Conservation (phyloP, 75 land plant genomes). For the Larix kaempferi region DNA sequence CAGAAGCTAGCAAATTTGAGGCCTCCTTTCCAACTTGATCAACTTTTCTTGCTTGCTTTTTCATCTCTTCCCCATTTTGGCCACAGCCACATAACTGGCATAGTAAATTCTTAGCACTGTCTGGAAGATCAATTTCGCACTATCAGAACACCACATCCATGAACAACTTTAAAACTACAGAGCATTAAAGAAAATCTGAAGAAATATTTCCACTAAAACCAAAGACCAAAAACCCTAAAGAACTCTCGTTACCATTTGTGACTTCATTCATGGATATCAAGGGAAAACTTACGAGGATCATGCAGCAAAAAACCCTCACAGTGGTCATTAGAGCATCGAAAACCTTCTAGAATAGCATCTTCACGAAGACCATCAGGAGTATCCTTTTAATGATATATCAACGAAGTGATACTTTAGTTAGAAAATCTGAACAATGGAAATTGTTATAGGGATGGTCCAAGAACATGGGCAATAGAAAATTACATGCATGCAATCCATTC, state of each 20-base stretch:
- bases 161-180: background rate
- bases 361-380: conserved; percentile 53
- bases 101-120: conserved; percentile 36
- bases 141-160: background rate
- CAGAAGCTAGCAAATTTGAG: conserved; percentile 24
- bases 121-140: conserved; percentile 12
- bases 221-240: background rate
- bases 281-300: conserved; percentile 50
- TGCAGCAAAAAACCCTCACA: conserved; percentile 68
- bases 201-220: background rate
- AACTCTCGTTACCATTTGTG: background rate
- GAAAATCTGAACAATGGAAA: conserved; percentile 1
- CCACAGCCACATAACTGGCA: conserved; percentile 66
- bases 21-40: conserved; percentile 30
- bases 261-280: background rate
- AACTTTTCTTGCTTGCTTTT: conserved; percentile 31
- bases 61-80: conserved; percentile 41
- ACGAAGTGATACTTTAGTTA: background rate
- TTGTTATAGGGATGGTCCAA: too few relatives aligned
- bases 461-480: background rate
- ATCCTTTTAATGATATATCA: conserved; percentile 31
- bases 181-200: conserved; percentile 1
- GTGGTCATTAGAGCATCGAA: conserved; percentile 39
- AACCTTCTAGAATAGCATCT: conserved; percentile 77
- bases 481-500: background rate